These are phyloP conservation scores for Plasmopara viticola DNA, from an alignment of 352 stramenopile genomes.

Conservation along the genomic window DNA sequence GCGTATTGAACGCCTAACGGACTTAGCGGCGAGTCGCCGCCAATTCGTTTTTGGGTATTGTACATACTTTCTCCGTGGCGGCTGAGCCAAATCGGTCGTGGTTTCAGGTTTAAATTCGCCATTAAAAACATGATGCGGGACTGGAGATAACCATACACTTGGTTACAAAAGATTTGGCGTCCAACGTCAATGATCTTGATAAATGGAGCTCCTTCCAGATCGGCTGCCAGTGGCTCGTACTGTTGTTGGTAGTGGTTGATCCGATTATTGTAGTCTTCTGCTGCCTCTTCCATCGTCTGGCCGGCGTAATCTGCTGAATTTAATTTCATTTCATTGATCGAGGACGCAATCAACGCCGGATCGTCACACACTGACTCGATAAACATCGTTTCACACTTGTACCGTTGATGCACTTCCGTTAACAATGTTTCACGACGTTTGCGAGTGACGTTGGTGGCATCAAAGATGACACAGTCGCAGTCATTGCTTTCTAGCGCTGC, in stretches of 20 bases:
- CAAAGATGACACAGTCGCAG: conserved; percentile 78
- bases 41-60: conserved; percentile 96
- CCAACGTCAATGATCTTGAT: conserved; percentile 82
- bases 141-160: conserved; percentile 82
- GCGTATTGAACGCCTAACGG: conserved; percentile 91
- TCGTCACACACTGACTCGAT: conserved; percentile 79
- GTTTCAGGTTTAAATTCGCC: conserved; percentile 92
- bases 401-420: conserved; percentile 46
- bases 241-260: conserved; percentile 76
- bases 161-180: conserved; percentile 78
- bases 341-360: conserved; percentile 64
- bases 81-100: conserved; percentile 94
- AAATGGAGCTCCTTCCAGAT: conserved; percentile 55
- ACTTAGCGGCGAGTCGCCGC: conserved; percentile 91
- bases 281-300: conserved; percentile 65
- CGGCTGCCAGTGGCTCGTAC: conserved; percentile 56
- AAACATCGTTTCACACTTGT: conserved; percentile 78
- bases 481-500: conserved; percentile 50
- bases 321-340: conserved; percentile 84
- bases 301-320: conserved; percentile 73
- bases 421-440: conserved; percentile 55
- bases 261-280: conserved; percentile 67
- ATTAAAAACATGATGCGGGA: conserved; percentile 93
- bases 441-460: conserved; percentile 79
- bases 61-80: conserved; percentile 97